A percentile compares a stretch with the other conserved stretches of the same genome.
phyloP scores from a whole-genome alignment of 1,284 basidiomycete species.

The Anthracocystis panici-leucophaei region DNA sequence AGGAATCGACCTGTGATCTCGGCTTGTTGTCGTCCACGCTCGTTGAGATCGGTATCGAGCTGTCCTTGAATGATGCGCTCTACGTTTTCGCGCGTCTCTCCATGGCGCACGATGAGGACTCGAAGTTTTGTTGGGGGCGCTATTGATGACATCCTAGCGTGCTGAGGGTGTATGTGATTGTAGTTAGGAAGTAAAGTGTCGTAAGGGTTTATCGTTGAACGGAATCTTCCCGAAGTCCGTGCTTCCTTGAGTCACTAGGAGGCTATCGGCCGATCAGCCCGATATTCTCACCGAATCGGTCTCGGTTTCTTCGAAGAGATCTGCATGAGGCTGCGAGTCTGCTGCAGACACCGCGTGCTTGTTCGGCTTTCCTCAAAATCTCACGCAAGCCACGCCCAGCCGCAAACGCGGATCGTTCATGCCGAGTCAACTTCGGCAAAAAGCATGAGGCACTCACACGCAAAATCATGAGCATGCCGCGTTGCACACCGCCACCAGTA shows the following conservation, averaged over 20 bases:
- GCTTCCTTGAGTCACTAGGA: background rate
- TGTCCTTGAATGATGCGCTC: slow-evolving; percentile 67
- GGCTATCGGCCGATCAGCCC: slow-evolving; percentile 4
- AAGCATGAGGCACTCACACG: background rate
- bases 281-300: background rate
- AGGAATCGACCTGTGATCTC: slow-evolving; percentile 51
- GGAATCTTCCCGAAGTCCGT: background rate
- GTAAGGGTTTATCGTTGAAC: background rate
- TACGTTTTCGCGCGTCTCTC: slow-evolving; percentile 67
- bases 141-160: background rate
- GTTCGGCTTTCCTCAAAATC: background rate
- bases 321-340: background rate
- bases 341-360: slow-evolving; percentile 4
- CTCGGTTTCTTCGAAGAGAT: slow-evolving; percentile 6
- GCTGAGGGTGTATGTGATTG: background rate
- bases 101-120: slow-evolving; percentile 64
- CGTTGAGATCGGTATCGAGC: slow-evolving; percentile 65
- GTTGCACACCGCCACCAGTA: too few species aligned
- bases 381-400: background rate
- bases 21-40: slow-evolving; percentile 58
- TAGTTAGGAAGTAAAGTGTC: background rate
- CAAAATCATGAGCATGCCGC: too few species aligned
- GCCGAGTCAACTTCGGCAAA: slow-evolving; percentile 6
- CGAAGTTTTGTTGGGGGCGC: slow-evolving; percentile 27
- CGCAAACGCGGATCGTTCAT: background rate